A percentile compares a stretch with the other conserved stretches of the same genome.
Evolutionary conservation across 371 early-diverging fungal genomes (phyloP).

Genomic region (Mortierella sp.): DNA sequence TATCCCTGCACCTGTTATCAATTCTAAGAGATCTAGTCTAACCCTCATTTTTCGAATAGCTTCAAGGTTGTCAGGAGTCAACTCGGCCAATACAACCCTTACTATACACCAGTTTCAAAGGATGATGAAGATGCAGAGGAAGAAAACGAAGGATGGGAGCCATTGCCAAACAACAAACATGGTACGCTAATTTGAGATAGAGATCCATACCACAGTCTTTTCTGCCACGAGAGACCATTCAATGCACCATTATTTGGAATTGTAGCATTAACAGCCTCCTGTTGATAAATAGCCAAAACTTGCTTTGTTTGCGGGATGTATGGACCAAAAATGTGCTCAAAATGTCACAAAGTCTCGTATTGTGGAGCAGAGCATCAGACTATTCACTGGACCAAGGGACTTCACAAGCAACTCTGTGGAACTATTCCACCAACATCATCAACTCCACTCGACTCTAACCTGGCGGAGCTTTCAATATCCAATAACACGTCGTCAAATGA

Average conservation of each 20-base stretch:
- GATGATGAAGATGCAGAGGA: constrained; percentile 57
- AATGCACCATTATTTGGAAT: no score
- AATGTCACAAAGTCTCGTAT: constrained; percentile 80
- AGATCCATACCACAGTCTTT: background rate
- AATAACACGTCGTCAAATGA: constrained; percentile 28
- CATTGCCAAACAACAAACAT: constrained; percentile 38
- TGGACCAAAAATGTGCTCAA: constrained; percentile 85
- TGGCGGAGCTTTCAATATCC: constrained; percentile 39
- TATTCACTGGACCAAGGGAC: constrained; percentile 83
- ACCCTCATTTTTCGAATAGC: constrained; percentile 56
- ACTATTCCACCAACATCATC: constrained; percentile 22
- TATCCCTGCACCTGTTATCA: background rate
- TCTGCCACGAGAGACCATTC: no score
- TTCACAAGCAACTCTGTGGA: constrained; percentile 80
- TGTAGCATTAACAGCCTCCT: no score
- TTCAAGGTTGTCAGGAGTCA: constrained; percentile 90
- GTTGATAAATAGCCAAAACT: constrained; percentile 42
- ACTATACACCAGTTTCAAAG: constrained; percentile 66
- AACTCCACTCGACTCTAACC: constrained; percentile 6
- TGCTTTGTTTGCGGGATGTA: constrained; percentile 85
- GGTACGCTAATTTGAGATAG: constrained; percentile 43
- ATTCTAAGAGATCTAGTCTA: background rate
- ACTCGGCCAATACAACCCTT: constrained; percentile 84
- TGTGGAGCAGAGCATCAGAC: constrained; percentile 91
- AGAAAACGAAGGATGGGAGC: constrained; percentile 49